Base-by-base conservation (phyloP, 75 land plant genomes). In the Larix kaempferi region DNA sequence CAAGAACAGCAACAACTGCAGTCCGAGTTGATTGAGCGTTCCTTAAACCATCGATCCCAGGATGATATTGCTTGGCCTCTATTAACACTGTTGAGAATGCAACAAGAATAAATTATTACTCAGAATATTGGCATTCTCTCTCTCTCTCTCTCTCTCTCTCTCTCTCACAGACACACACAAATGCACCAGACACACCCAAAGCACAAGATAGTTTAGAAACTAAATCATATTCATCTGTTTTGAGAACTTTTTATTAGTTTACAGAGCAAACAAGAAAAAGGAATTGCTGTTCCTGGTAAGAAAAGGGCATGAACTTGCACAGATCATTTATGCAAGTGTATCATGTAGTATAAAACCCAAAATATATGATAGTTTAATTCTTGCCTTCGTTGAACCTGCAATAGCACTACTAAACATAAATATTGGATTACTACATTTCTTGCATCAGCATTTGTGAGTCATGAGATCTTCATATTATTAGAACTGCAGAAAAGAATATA, bases 41-140 rank as follows among this genome's bases (percentile, higher is more conserved):
- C 71, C 19, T 67, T 67, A 67, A 67, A 67, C 71, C 71, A 67
- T 6, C 71, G 71, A 67, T 67, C 71, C 71, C 71, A 67, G 33
- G 71, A 67, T 29, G 71, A 67, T 67, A 21, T 37, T 29, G 71
- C 33, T 39, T 67, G 71, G 49, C 71, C 71, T 67, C 37, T 37
- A 37, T 13, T 37, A 67, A 67, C 71, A 67, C 71, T 67, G 71
- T 37, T 64, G 16, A 64, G 14, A 25, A 14, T 25, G 41, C 4
- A 39, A 39, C 41, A 39, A 39, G 41, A 39, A 39, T 4, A 39
- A 4, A 39, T 39, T 39, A 39, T 39, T 39, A 39, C 41, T 39
- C 41, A 39, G 5, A 39, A 39, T 2, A 39, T 4, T 39, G 41
- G 3, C 41, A 3, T 4, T 39, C 5, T 4, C 41, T 39, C 41